Conservation (phyloP, 805 yeast species). For the Candida sakaeoensis region DNA sequence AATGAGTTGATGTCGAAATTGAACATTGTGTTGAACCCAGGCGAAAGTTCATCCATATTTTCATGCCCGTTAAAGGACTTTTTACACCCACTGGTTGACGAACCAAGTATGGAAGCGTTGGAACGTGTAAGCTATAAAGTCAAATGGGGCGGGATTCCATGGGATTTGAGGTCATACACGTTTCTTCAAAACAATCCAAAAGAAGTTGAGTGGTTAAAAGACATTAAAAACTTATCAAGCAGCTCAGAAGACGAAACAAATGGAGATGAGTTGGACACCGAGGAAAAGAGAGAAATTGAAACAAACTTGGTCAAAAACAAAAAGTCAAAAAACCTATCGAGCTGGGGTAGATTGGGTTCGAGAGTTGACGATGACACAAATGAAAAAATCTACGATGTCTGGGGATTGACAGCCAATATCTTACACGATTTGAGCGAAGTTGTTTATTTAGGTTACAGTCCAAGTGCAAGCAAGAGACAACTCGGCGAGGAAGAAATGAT, state of each 20-base stretch:
- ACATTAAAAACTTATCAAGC: constrained; percentile 51
- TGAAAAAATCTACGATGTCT: constrained; percentile 59
- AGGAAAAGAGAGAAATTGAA: constrained; percentile 11
- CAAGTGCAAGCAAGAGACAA: constrained; percentile 13
- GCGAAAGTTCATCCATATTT: constrained; percentile 69
- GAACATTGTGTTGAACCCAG: constrained; percentile 57
- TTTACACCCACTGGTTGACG: constrained; percentile 25
- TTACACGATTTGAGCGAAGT: constrained; percentile 66
- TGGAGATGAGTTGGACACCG: constrained; percentile 13
- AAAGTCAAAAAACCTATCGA: constrained; percentile 16
- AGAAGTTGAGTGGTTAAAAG: constrained; percentile 64
- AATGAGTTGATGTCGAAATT: constrained; percentile 15
- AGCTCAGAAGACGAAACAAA: constrained; percentile 40
- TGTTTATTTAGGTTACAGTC: constrained; percentile 26
- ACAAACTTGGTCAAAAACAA: background rate
- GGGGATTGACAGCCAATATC: constrained; percentile 83
- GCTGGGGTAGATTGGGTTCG: constrained; percentile 40
- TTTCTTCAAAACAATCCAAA: constrained; percentile 52
- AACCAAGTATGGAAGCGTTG: constrained; percentile 24
- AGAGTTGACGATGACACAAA: constrained; percentile 36
- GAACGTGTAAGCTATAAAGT: constrained; percentile 33
- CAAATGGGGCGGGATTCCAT: constrained; percentile 70
- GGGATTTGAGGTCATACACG: constrained; percentile 60
- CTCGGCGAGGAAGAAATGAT: constrained; percentile 68
- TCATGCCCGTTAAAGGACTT: constrained; percentile 68